Base-by-base conservation (phyloP, 2,329 filamentous ascomycete genomes). In the Fusarium sp. region DNA sequence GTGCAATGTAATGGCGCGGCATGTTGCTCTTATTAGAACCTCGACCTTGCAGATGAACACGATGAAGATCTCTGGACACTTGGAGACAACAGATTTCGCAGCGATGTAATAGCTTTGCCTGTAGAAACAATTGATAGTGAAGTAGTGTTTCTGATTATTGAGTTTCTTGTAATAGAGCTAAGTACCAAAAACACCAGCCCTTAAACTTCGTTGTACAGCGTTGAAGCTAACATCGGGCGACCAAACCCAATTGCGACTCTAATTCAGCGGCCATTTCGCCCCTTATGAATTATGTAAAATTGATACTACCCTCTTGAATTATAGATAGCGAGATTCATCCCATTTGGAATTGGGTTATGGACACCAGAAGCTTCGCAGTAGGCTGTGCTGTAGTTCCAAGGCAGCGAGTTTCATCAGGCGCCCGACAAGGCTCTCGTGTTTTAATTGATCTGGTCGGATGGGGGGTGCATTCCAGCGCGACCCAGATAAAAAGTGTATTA, bases 341-440 rank as follows among this genome's bases (percentile, higher is more conserved):
- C 7, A 40, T 18, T 7, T 12, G 6, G 18, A 20, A 27, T 22
- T 24, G 9, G 8, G 8, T 8, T 25, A 27, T 10, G 13, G 12
- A 16, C 6, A 16, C 6, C n/a, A 24, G 24, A 40, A 40, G 32
- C 16, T 24, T 27, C 25, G 10, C 5, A 15, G 49, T 9, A 10
- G 24, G 49, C 34, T 41, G 34, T 16, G 20, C n/a, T 20, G 20
- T 52, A 16, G 24, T 53, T 41, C 10, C 15, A 16, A 53, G 49
- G 34, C 30, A 53, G 32, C 18, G 32, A 27, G 49, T 53, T 53
- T 53, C 49, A 53, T 22, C 30, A 41, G 22, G 49, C 49, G 49
- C 49, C 49, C 49, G n/a, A 22, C 34, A 53, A 43, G 32, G 22
- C 34, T 53, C 24, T 53, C 24, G n/a, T 53, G 34, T 10, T 38